Evolutionary conservation across 2,329 filamentous ascomycete species (phyloP).

Genomic region (Diplodia sapinea): DNA sequence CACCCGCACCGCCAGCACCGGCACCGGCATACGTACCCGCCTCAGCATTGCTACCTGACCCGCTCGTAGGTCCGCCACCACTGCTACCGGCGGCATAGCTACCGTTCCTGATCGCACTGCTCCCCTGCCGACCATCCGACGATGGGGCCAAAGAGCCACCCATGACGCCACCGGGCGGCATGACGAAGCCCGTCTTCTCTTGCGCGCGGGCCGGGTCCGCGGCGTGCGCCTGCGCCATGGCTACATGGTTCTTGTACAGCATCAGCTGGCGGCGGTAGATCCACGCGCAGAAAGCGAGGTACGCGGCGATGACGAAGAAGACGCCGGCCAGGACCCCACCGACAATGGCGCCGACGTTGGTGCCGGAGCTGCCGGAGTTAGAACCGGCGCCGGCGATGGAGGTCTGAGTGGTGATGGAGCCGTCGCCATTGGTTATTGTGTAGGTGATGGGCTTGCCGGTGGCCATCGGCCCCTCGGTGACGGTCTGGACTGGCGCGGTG

Average conservation of each 20-base stretch:
- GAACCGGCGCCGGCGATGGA: constrained; percentile 39
- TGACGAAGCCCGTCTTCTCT: constrained; percentile 45
- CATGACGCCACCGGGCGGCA: constrained; percentile 36
- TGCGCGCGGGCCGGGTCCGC: constrained; percentile 48
- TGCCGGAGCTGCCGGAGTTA: constrained; percentile 38
- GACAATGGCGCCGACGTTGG: constrained; percentile 62
- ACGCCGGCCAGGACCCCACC: constrained; percentile 69
- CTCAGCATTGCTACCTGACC: constrained; percentile 33
- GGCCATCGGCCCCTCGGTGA: constrained; percentile 71
- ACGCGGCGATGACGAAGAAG: constrained; percentile 65
- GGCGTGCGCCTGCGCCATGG: constrained; percentile 65
- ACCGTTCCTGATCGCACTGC: constrained; percentile 29
- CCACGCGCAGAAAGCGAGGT: constrained; percentile 74
- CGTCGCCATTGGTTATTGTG: constrained; percentile 57
- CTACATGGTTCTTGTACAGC: constrained; percentile 73
- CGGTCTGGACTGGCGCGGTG: constrained; percentile 66
- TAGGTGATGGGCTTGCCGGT: constrained; percentile 74
- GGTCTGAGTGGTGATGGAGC: constrained; percentile 47
- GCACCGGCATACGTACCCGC: constrained; percentile 14
- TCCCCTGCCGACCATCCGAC: not conserved
- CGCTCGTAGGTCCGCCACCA: constrained; percentile 36
- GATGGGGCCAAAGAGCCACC: constrained; percentile 34
- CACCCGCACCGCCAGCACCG: constrained; percentile 27
- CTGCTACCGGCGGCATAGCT: constrained; percentile 40
- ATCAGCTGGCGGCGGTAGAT: constrained; percentile 73